These are phyloP conservation scores for Orbilia oligospora DNA, from an alignment of 2,329 filamentous ascomycete genomes.

Conservation along the genomic window DNA sequence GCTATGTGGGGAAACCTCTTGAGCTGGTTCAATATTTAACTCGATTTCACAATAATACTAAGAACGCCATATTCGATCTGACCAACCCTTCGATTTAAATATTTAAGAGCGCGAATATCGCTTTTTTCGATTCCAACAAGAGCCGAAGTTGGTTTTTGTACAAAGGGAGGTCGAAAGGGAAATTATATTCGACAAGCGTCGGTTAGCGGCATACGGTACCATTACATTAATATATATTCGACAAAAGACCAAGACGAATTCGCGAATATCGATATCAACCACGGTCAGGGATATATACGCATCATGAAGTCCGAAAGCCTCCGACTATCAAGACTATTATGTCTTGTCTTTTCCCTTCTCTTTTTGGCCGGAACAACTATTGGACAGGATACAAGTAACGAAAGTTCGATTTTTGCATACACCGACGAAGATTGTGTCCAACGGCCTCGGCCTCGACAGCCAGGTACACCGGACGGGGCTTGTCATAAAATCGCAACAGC, in stretches of 20 bases:
- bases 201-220: too few relatives aligned
- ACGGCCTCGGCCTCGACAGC: constrained; percentile 7
- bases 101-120: not conserved
- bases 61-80: not conserved
- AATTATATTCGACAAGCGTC: too few relatives aligned
- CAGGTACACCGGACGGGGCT: constrained; percentile 31
- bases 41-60: not conserved
- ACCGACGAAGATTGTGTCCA: constrained; percentile 32
- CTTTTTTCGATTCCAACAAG: not conserved
- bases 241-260: too few relatives aligned
- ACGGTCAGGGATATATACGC: not conserved
- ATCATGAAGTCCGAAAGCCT: constrained; percentile 19
- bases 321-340: constrained; percentile 18
- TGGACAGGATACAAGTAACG: constrained; percentile 16
- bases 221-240: too few relatives aligned
- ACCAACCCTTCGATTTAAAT: not conserved
- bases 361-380: constrained; percentile 1
- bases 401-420: constrained; percentile 32
- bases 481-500: constrained; percentile 26
- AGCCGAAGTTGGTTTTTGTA: not conserved
- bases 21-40: not conserved
- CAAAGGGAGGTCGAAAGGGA: too few relatives aligned
- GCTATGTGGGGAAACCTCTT: not conserved
- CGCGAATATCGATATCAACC: not conserved
- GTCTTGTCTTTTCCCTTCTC: constrained; percentile 24